Conservation (phyloP, 768 basidiomycete species). For the Pisolithus marmoratus region DNA sequence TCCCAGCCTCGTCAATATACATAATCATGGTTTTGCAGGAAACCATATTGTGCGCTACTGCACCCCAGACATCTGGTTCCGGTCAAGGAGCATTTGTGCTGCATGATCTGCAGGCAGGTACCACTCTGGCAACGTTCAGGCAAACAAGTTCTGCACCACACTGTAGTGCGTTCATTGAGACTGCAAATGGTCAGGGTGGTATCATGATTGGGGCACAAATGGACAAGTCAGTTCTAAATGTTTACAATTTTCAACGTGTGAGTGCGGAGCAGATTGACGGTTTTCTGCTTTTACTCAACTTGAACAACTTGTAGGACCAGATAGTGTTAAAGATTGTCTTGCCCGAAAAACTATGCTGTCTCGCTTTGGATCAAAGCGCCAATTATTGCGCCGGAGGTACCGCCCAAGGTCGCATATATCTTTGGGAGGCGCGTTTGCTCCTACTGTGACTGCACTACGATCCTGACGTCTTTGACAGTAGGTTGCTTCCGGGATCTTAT, state of each 20-base stretch:
- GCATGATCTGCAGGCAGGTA: slow-evolving; percentile 78
- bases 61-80: slow-evolving; percentile 36
- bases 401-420: slow-evolving; percentile 78
- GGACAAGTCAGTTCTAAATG: slow-evolving; percentile 83
- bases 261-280: slow-evolving; percentile 6
- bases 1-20: not conserved
- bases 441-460: not conserved
- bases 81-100: slow-evolving; percentile 64
- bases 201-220: slow-evolving; percentile 79
- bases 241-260: slow-evolving; percentile 94
- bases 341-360: slow-evolving; percentile 83
- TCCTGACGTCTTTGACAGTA: slow-evolving; percentile 32
- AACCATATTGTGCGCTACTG: slow-evolving; percentile 57
- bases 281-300: not conserved
- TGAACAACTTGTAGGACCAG: slow-evolving; percentile 71
- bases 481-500: slow-evolving; percentile 91
- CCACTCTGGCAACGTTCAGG: slow-evolving; percentile 80
- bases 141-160: slow-evolving; percentile 64
- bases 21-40: slow-evolving; percentile 62
- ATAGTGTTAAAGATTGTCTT: slow-evolving; percentile 78
- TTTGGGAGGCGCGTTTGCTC: slow-evolving; percentile 81
- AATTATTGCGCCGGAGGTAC: slow-evolving; percentile 86
- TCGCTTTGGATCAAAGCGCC: slow-evolving; percentile 69
- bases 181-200: slow-evolving; percentile 71
- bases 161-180: slow-evolving; percentile 65